Conservation (phyloP, 2,329 filamentous ascomycete genomes). For the Monosporascus sp. region DNA sequence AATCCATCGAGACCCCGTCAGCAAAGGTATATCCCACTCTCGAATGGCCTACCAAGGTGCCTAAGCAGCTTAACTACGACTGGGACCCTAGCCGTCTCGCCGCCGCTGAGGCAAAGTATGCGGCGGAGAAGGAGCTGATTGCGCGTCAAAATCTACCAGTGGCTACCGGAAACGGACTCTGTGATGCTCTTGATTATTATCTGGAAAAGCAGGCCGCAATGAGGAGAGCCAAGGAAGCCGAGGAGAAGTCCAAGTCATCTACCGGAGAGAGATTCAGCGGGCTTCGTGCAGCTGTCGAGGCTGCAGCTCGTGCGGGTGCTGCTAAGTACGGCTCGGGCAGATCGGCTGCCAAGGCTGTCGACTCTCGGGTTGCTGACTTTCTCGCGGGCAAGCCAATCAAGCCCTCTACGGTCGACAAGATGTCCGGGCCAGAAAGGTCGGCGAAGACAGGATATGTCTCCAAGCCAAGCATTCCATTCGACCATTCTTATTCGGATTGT, state of each 20-base stretch:
- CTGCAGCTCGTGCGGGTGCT: slow-evolving; percentile 1
- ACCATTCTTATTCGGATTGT: slow-evolving; percentile 1
- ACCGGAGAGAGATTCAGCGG: not conserved
- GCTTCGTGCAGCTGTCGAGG: slow-evolving; percentile 3
- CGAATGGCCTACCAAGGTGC: slow-evolving; percentile 1
- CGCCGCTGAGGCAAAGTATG: not conserved
- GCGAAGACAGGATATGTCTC: not conserved
- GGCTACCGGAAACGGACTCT: not conserved
- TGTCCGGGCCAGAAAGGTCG: not conserved
- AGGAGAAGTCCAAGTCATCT: not conserved
- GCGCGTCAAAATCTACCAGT: not conserved
- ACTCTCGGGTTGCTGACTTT: not conserved
- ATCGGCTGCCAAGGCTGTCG: not conserved
- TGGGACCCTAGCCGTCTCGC: not conserved
- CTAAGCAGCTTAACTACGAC: not conserved
- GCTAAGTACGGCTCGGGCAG: slow-evolving; percentile 1
- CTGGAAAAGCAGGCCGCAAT: not conserved
- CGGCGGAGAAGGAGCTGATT: not conserved
- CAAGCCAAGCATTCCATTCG: slow-evolving; percentile 1
- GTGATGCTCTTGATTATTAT: not conserved
- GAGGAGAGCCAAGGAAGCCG: not conserved
- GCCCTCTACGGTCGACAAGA: not conserved
- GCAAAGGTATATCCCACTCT: not conserved
- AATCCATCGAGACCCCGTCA: not conserved
- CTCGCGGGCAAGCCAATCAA: slow-evolving; percentile 1